Percentiles rank a stretch among this genome's conserved stretches.
These are phyloP conservation scores for Vaccinium myrtillus DNA, from an alignment of 148 eudicot genomes.

Conservation along the genomic window DNA sequence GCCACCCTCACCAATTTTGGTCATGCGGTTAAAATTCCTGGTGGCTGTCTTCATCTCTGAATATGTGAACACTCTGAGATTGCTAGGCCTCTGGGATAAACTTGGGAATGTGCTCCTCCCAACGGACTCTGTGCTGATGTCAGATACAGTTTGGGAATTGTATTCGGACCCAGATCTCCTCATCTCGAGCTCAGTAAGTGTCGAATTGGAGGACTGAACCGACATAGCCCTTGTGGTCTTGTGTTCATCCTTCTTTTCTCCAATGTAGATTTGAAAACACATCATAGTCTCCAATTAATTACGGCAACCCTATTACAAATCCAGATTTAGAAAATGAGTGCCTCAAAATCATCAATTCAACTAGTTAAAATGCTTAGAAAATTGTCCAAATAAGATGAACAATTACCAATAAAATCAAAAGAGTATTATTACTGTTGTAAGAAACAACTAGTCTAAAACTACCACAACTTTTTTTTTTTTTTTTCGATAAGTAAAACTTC, in stretches of 20 bases:
- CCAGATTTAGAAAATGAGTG: background rate
- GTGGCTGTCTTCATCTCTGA: constrained; percentile 72
- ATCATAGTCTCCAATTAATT: constrained; percentile 38
- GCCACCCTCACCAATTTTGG: constrained; percentile 90
- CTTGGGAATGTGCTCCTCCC: constrained; percentile 56
- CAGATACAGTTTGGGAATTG: constrained; percentile 60
- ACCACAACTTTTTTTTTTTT: no score
- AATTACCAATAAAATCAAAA: background rate
- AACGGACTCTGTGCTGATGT: constrained; percentile 63
- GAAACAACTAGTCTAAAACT: background rate
- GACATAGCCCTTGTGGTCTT: constrained; percentile 43
- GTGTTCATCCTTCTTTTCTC: constrained; percentile 40
- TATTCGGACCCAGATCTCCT: constrained; percentile 62
- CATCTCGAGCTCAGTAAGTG: constrained; percentile 46
- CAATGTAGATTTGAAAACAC: constrained; percentile 54
- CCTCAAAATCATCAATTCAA: constrained; percentile 8
- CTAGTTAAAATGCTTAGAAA: background rate
- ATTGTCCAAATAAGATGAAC: background rate
- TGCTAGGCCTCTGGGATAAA: constrained; percentile 60
- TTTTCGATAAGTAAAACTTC: no score
- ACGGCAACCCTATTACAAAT: background rate
- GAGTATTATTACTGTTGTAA: background rate
- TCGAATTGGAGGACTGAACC: constrained; percentile 51
- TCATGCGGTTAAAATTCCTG: constrained; percentile 59
- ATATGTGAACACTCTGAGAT: constrained; percentile 67